Base-by-base conservation (phyloP, 2,329 filamentous ascomycete species). In the Dothideomycetes sp. region DNA sequence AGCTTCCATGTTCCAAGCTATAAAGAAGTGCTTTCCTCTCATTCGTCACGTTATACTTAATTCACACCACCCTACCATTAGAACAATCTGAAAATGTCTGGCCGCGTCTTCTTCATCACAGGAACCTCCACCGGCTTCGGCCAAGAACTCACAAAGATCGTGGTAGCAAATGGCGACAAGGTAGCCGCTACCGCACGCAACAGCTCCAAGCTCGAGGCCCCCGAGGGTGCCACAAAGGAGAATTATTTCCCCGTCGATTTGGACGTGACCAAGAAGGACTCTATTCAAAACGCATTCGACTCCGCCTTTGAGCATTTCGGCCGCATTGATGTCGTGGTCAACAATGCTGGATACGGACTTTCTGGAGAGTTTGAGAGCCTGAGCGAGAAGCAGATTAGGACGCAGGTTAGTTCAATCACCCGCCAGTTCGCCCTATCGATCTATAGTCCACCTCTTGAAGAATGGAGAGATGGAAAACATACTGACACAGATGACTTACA, bases 301-400 rank as follows among this genome's bases (percentile, higher is more conserved):
- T 53, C 57, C 14, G 64, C 65, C 0, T 39, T 66, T 17, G 54
- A 64, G 2, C 67, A 66, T 35, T 79, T 75, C 49, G 64, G 66
- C 14, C 66, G 70, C 5, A 55, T 80, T 33, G 73, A 79, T 50
- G 68, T 77, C 1, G 68, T 78, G 4, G 65, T 75, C 43, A 78
- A 78, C 57, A 78, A 78, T 36, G 74, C 74, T 3, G 76, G 74
- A 2, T 77, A 75, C 43, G 69, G 70, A n/a, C 56, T 73, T 1
- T 51, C 57, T 4, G 70, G 68, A 10, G 64, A 68, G 1, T 66
- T 77, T 35, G 75, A 79, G 48, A 66, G 69, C 5, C 52, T 71
- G 3, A 58, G 59, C 1, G 62, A 74, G 2, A 51, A 61, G 2
- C 63, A 73, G 19, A 66, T 72, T 31, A 61, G 66, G 2, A 63